Evolutionary conservation across 2,329 filamentous ascomycete species (phyloP).

Genomic region (Alternaria hordeiaustralica): DNA sequence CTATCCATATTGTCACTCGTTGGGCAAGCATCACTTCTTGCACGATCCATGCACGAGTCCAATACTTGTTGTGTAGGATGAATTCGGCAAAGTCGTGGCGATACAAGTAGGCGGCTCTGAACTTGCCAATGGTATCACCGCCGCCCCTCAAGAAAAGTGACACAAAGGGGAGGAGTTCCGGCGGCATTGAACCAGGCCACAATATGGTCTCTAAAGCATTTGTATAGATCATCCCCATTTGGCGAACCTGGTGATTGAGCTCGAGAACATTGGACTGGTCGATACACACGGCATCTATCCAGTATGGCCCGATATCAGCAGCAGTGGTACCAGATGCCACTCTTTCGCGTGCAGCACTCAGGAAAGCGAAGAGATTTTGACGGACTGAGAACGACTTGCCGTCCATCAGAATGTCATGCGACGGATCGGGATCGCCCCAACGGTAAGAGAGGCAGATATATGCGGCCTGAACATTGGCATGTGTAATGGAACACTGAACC

Average conservation of each 20-base stretch:
- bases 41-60: constrained; percentile 6
- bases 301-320: background rate
- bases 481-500: background rate
- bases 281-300: constrained; percentile 16
- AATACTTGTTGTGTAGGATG: background rate
- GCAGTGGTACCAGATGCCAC: background rate
- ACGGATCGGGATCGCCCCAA: constrained; percentile 34
- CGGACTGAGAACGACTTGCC: constrained; percentile 5
- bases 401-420: constrained; percentile 2
- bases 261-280: constrained; percentile 9
- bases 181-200: background rate
- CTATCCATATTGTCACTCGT: background rate
- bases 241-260: constrained; percentile 8
- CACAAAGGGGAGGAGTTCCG: background rate
- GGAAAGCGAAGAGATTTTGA: constrained; percentile 12
- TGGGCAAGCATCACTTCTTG: constrained; percentile 4
- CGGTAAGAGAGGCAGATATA: constrained; percentile 33
- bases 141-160: background rate
- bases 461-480: background rate
- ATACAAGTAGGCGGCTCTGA: too few relatives aligned
- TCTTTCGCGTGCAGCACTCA: background rate
- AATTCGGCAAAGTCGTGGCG: too few relatives aligned
- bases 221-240: constrained; percentile 8
- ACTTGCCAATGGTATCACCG: too few relatives aligned
- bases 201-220: background rate